Conservation (phyloP, 2,329 filamentous ascomycete genomes). For the Aspergillus transmontanensis region DNA sequence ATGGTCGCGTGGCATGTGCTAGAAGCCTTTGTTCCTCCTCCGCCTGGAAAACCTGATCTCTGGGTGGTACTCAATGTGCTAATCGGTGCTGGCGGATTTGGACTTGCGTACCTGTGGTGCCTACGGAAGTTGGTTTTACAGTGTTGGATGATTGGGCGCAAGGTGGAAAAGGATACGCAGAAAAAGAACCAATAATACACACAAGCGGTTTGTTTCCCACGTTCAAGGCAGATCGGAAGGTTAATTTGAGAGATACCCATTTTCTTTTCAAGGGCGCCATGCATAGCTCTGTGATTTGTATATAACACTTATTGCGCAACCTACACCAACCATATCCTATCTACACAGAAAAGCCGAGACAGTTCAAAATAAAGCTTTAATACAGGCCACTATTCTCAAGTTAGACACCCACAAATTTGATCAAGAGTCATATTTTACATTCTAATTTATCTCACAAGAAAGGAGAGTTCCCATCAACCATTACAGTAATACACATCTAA, state of each 20-base stretch:
- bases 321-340: not conserved
- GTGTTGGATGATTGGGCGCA: slow-evolving; percentile 29
- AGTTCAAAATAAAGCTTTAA: not conserved
- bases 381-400: not conserved
- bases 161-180: slow-evolving; percentile 26
- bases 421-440: slow-evolving; percentile 11
- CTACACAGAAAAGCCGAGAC: not conserved
- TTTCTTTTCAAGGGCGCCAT: slow-evolving; percentile 3
- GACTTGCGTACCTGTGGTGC: slow-evolving; percentile 89
- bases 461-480: slow-evolving; percentile 7
- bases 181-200: slow-evolving; percentile 38
- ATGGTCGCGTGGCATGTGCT: slow-evolving; percentile 82
- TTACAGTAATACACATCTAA: slow-evolving; percentile 7
- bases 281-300: not conserved
- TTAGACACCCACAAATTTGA: not conserved
- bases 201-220: not conserved
- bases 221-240: slow-evolving; percentile 10
- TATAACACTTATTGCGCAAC: not conserved
- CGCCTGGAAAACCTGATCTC: slow-evolving; percentile 79
- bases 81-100: slow-evolving; percentile 82
- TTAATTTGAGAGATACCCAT: slow-evolving; percentile 13
- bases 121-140: slow-evolving; percentile 61
- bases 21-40: slow-evolving; percentile 69
- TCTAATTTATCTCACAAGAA: slow-evolving; percentile 9
- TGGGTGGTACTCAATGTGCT: slow-evolving; percentile 93